Percentiles rank a stretch among this genome's conserved stretches.
These are phyloP conservation scores for Cladochytrium replicatum DNA, from an alignment of 192 early-diverging fungal genomes.

Conservation along the genomic window DNA sequence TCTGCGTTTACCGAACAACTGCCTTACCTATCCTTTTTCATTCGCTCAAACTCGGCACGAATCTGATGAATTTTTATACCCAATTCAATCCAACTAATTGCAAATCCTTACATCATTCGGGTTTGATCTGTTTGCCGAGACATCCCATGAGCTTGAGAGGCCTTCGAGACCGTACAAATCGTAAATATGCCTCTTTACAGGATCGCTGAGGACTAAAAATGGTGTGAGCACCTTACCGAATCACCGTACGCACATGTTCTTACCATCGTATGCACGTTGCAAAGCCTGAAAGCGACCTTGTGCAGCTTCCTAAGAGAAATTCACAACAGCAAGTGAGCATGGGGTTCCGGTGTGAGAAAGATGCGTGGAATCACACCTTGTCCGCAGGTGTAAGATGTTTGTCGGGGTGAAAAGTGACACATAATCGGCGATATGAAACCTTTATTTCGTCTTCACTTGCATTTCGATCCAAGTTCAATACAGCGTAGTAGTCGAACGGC, in stretches of 20 bases:
- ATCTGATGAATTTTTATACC: constrained; percentile 14
- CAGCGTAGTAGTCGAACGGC: constrained; percentile 23
- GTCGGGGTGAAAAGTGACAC: constrained; percentile 47
- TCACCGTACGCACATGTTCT: no score
- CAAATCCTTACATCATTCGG: not conserved
- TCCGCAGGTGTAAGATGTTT: constrained; percentile 34
- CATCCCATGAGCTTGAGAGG: constrained; percentile 35
- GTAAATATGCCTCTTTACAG: constrained; percentile 42
- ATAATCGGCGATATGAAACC: constrained; percentile 37
- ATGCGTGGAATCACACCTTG: constrained; percentile 17
- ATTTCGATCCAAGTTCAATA: constrained; percentile 29
- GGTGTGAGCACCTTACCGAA: not conserved
- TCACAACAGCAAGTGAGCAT: no score
- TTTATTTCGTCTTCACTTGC: constrained; percentile 43
- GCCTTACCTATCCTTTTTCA: constrained; percentile 6
- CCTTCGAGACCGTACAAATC: constrained; percentile 41
- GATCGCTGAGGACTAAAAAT: constrained; percentile 31
- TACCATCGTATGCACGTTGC: constrained; percentile 39
- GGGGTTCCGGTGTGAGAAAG: not conserved
- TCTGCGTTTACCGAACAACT: no score
- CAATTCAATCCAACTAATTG: constrained; percentile 15
- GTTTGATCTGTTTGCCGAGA: constrained; percentile 14
- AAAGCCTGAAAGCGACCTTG: constrained; percentile 36
- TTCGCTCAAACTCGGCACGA: constrained; percentile 36
- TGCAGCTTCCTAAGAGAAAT: constrained; percentile 33